Conservation (phyloP, 2,329 filamentous ascomycete species). For the Penicillium sp. region DNA sequence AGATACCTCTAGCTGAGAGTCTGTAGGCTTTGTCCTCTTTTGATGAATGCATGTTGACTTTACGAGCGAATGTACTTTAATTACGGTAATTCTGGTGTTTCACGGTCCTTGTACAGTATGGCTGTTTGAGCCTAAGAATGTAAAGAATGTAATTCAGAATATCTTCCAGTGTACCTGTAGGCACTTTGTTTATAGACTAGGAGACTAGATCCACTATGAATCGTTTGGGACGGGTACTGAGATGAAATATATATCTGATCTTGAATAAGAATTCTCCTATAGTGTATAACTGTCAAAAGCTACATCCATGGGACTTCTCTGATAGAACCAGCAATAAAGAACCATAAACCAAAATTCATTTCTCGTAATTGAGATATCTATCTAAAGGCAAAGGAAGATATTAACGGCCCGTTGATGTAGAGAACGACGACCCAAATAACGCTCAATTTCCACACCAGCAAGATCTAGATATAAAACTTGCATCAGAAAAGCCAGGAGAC, state of each 20-base stretch:
- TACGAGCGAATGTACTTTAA: background rate
- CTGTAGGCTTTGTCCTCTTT: background rate
- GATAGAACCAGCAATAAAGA: background rate
- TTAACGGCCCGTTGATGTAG: background rate
- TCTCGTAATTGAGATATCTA: background rate
- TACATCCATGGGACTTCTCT: background rate
- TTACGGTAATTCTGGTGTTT: background rate
- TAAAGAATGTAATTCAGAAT: background rate
- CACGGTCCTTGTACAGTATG: background rate
- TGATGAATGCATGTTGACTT: slow-evolving; percentile 11
- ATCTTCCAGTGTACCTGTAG: background rate
- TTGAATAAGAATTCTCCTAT: too few relatives aligned
- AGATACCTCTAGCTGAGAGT: slow-evolving; percentile 10
- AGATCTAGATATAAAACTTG: background rate
- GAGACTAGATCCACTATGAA: background rate
- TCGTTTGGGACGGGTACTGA: too few relatives aligned
- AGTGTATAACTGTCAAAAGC: too few relatives aligned
- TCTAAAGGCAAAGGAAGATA: background rate
- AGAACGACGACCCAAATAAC: background rate
- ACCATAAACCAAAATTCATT: background rate
- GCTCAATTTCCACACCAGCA: background rate
- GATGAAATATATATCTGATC: too few relatives aligned
- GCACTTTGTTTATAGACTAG: background rate
- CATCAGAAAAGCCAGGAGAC: slow-evolving; percentile 61
- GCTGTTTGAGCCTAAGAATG: background rate